phyloP scores from a whole-genome alignment of 352 stramenopile genomes.

The Pythium insidiosum region DNA sequence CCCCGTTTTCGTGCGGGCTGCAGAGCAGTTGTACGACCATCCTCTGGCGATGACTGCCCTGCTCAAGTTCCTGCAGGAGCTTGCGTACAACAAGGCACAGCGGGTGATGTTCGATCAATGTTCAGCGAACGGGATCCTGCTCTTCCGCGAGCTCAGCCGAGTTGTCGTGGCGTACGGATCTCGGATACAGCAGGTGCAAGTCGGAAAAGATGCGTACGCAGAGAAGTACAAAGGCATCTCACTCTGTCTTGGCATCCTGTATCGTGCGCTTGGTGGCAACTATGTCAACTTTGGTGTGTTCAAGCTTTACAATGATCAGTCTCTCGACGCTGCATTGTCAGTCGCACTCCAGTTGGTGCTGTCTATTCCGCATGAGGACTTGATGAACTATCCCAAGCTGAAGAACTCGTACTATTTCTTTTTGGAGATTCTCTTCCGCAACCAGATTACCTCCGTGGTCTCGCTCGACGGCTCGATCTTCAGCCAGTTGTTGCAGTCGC shows the following conservation, averaged over 20 bases:
- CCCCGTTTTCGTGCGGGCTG: constrained; percentile 91
- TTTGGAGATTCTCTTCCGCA: constrained; percentile 97
- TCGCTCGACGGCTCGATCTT: constrained; percentile 92
- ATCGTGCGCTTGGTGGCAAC: constrained; percentile 85
- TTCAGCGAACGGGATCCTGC: constrained; percentile 96
- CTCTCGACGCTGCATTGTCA: constrained; percentile 91
- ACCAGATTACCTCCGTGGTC: constrained; percentile 94
- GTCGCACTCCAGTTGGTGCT: constrained; percentile 93
- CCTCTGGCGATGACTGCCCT: constrained; percentile 94
- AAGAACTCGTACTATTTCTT: constrained; percentile 98
- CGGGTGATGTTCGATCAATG: constrained; percentile 98
- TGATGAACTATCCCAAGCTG: constrained; percentile 97
- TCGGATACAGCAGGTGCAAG: constrained; percentile 72
- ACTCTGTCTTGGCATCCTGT: constrained; percentile 90
- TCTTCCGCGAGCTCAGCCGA: constrained; percentile 95
- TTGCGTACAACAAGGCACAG: constrained; percentile 93
- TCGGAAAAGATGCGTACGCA: constrained; percentile 90
- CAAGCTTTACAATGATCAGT: constrained; percentile 97
- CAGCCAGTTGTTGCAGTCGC: constrained; percentile 92
- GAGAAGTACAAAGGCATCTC: constrained; percentile 98
- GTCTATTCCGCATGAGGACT: constrained; percentile 93
- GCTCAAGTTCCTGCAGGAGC: constrained; percentile 96
- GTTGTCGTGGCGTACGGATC: constrained; percentile 94
- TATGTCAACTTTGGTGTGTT: constrained; percentile 99
- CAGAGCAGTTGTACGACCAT: constrained; percentile 91